Percentiles rank a stretch among this genome's conserved stretches.
Evolutionary conservation across 805 yeast species (phyloP).

Genomic region (Nakazawaea ernobii): DNA sequence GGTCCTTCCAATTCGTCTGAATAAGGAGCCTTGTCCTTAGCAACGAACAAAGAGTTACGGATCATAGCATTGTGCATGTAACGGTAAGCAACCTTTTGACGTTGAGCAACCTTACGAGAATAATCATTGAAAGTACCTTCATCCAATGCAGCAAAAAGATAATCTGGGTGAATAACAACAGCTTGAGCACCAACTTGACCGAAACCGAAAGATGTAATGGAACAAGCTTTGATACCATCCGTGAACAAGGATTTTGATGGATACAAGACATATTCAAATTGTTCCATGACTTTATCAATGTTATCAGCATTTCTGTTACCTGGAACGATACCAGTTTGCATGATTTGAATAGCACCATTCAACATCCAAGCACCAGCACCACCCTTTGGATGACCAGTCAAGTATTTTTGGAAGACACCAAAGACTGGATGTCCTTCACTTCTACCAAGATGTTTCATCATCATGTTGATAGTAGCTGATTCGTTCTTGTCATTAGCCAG

Average conservation of each 20-base stretch:
- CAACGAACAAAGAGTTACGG: conserved; percentile 84
- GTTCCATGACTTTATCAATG: conserved; percentile 76
- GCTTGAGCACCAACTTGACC: conserved; percentile 99
- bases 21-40: conserved; percentile 93
- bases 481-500: conserved; percentile 99
- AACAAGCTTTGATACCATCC: conserved; percentile 95
- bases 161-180: conserved; percentile 85
- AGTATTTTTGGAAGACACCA: conserved; percentile 98
- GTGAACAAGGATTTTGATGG: conserved; percentile 93
- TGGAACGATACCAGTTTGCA: conserved; percentile 91
- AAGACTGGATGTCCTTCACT: conserved; percentile 95
- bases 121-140: conserved; percentile 67
- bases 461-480: conserved; percentile 80
- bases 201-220: conserved; percentile 96
- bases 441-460: conserved; percentile 95
- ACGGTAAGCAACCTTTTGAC: conserved; percentile 88
- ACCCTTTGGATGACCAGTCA: conserved; percentile 99
- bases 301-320: conserved; percentile 99
- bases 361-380: conserved; percentile 99
- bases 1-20: conserved; percentile 78
- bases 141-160: conserved; percentile 79
- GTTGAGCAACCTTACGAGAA: conserved; percentile 59
- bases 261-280: conserved; percentile 83
- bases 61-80: conserved; percentile 95
- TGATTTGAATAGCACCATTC: conserved; percentile 94